A percentile compares a stretch with the other conserved stretches of the same genome.
phyloP scores from a whole-genome alignment of 257 asterid species.

The Jacaranda copaia region DNA sequence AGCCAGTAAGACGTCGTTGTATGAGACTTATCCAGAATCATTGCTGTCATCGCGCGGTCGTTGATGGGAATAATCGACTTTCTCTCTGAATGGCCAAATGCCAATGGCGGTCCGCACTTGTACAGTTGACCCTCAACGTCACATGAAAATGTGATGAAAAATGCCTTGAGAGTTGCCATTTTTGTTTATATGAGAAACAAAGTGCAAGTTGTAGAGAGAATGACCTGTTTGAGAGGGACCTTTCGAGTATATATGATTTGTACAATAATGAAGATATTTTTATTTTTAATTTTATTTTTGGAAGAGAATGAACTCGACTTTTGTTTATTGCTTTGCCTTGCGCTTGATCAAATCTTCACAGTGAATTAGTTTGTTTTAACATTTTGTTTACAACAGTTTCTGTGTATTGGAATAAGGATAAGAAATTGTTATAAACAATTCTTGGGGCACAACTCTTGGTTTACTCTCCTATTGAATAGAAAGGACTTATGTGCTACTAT shows the following conservation, averaged over 20 bases:
- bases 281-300: background rate
- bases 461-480: too few relatives aligned
- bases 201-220: constrained; percentile 2
- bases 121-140: background rate
- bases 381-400: background rate
- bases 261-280: background rate
- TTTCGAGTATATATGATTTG: background rate
- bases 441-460: too few relatives aligned
- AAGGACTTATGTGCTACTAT: too few relatives aligned
- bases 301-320: background rate
- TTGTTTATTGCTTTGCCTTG: background rate
- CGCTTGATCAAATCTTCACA: background rate
- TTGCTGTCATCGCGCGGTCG: constrained; percentile 42
- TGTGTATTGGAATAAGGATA: too few relatives aligned
- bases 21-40: constrained; percentile 28
- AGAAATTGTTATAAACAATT: too few relatives aligned
- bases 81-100: too few relatives aligned
- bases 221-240: background rate
- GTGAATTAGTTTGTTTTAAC: too few relatives aligned
- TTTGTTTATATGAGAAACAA: background rate
- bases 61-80: constrained; percentile 18
- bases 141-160: background rate
- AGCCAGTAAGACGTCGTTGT: constrained; percentile 35
- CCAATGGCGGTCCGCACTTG: background rate
- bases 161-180: background rate